Conservation (phyloP, 2,329 filamentous ascomycete genomes). For the Trichoderma aggressivum region DNA sequence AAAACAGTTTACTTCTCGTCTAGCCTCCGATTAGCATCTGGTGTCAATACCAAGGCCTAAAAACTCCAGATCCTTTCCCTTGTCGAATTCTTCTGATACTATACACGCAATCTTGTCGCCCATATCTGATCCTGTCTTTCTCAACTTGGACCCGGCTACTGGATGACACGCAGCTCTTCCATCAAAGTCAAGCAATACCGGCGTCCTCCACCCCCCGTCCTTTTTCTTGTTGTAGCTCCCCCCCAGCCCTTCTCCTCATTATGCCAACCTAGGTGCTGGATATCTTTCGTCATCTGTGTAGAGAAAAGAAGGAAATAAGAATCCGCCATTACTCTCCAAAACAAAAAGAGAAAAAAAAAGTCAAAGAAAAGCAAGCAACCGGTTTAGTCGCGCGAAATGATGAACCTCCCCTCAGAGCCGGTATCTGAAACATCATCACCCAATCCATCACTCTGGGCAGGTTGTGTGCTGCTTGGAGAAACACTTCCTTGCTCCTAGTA, state of each 20-base stretch:
- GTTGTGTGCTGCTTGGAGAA: constrained; percentile 23
- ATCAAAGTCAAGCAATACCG: constrained; percentile 1
- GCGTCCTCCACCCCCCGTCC: neutral
- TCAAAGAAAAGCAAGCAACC: neutral
- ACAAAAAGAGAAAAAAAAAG: neutral
- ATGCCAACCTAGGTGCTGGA: constrained; percentile 18
- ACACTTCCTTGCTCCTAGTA: constrained; percentile 51
- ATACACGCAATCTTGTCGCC: constrained; percentile 11
- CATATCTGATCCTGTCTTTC: constrained; percentile 6
- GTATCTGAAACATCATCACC: constrained; percentile 4
- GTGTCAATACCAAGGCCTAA: constrained; percentile 14
- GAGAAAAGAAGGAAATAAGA: neutral
- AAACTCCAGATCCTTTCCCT: constrained; percentile 18
- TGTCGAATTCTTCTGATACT: constrained; percentile 9
- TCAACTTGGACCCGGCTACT: constrained; percentile 6
- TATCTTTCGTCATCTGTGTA: constrained; percentile 9
- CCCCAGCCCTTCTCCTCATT: constrained; percentile 11
- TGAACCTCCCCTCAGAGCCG: constrained; percentile 4
- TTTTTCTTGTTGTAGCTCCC: neutral
- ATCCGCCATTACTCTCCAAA: constrained; percentile 13
- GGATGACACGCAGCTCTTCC: neutral
- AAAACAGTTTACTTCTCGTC: constrained; percentile 9
- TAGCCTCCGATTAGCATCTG: constrained; percentile 7
- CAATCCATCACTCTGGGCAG: constrained; percentile 22
- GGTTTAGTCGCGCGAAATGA: constrained; percentile 7